Evolutionary conservation across 2,329 filamentous ascomycete genomes (phyloP), one percentile per base, ranked within the genome.

Genomic region (Fusarium graminum): DNA sequence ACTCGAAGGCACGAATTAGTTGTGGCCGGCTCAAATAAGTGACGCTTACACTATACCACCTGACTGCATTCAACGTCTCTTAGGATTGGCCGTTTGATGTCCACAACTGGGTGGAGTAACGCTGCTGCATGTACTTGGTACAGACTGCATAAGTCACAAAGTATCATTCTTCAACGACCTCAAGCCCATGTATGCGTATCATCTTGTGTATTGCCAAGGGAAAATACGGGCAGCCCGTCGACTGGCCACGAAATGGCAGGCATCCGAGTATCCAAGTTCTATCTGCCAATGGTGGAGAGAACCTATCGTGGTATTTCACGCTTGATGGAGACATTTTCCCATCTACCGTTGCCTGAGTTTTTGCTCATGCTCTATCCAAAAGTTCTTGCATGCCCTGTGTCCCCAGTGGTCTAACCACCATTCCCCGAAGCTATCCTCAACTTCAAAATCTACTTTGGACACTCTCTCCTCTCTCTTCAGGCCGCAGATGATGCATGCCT

Each of bases 361-460:
- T 52, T 83, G 83, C 76, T 92, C 91, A 76, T 96, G 90, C 70
- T 90, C 83, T 59, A 90, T 80, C 94, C 94, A 98, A 74, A 97
- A 97, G 64, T 91, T 90, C 75, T 87, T 87, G 78, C 94, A 98
- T 19, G 87, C 86, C 63, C 87, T 82, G 78, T 94, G 91, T 0
- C 90, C 92, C 90, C 93, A 94, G 76, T 94, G 90, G 43, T 97
- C 93, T 40, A 91, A 83, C 94, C 94, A 98, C 92, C 93, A 98
- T 80, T 98, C 94, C 13, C 93, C 93, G 81, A 97, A 97, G 76
- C 91, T 93, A 77, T 98, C 94, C 72, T 94, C 89, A 10, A 96
- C 88, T 26, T 89, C 84, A 51, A 89, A 81, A 73, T 97, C 93
- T 32, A 95, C 86, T 73, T 89, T 92, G 19, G 81, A 77, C 12